These are phyloP conservation scores for Byssothecium circinans DNA, from an alignment of 2,329 filamentous ascomycete species.

Conservation along the genomic window DNA sequence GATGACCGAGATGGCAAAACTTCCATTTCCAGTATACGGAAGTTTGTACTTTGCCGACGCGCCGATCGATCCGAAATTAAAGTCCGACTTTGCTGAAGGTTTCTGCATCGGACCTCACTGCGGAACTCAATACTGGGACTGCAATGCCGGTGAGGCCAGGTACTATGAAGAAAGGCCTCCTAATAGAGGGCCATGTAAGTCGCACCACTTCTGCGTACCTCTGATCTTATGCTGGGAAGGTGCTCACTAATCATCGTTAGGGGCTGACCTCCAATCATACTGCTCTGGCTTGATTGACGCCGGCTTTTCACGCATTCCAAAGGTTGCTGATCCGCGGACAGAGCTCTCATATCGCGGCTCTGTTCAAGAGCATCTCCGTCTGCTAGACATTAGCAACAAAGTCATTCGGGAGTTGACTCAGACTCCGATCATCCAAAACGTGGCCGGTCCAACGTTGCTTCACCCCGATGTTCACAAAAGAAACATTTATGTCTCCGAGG, in stretches of 20 bases:
- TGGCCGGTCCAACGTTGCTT: conserved; percentile 33
- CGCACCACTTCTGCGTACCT: not conserved
- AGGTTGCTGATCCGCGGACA: too few relatives aligned
- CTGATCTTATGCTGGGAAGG: not conserved
- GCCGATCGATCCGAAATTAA: conserved; percentile 29
- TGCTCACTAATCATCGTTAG: too few relatives aligned
- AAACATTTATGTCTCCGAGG: conserved; percentile 44
- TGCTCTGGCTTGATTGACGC: too few relatives aligned
- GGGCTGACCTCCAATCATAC: too few relatives aligned
- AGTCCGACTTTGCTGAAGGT: conserved; percentile 8
- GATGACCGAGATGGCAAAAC: conserved; percentile 24
- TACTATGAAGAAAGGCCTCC: conserved; percentile 6
- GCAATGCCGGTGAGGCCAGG: conserved; percentile 1
- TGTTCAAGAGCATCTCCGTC: too few relatives aligned
- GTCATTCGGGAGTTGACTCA: too few relatives aligned
- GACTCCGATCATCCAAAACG: conserved; percentile 25
- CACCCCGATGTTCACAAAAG: conserved; percentile 44
- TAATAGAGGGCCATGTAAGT: conserved; percentile 12
- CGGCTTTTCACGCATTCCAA: too few relatives aligned
- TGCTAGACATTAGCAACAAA: too few relatives aligned
- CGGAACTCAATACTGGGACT: conserved; percentile 10
- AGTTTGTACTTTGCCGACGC: conserved; percentile 35
- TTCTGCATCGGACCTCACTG: conserved; percentile 39
- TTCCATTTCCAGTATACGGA: conserved; percentile 43
- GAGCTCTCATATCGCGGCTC: too few relatives aligned